Conservation (phyloP, 1,284 basidiomycete species). For the Puccinia brachypodii region DNA sequence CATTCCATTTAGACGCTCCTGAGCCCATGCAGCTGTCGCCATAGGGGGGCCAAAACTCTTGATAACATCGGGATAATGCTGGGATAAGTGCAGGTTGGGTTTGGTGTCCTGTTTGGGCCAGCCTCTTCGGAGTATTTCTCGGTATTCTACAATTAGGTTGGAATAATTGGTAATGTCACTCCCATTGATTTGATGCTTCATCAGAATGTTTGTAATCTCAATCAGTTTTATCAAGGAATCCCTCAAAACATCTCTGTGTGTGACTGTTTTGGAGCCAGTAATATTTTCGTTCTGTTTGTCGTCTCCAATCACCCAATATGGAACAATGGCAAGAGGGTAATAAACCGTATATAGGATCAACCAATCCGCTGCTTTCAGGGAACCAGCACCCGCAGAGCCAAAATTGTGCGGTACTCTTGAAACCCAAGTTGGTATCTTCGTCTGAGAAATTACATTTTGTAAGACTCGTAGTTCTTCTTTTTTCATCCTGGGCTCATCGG, state of each 20-base stretch:
- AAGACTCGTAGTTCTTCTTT: background rate
- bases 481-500: background rate
- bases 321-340: background rate
- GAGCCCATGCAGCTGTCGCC: constrained; percentile 2
- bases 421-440: constrained; percentile 11
- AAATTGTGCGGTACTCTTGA: constrained; percentile 1
- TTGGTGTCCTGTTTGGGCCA: background rate
- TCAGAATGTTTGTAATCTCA: background rate
- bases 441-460: background rate
- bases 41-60: background rate
- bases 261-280: background rate
- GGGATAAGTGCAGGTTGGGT: background rate
- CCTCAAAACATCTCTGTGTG: background rate
- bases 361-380: constrained; percentile 16
- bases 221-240: background rate
- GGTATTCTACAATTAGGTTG: background rate
- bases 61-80: constrained; percentile 14
- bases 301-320: background rate
- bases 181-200: background rate
- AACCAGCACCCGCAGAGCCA: background rate
- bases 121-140: background rate
- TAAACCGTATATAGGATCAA: background rate
- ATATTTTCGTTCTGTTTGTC: background rate
- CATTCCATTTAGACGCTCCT: background rate
- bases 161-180: background rate